Evolutionary conservation across 1,139 yeast species (phyloP), one percentile per base, ranked within the genome.

Genomic region (Scheffersomyces quercinus): DNA sequence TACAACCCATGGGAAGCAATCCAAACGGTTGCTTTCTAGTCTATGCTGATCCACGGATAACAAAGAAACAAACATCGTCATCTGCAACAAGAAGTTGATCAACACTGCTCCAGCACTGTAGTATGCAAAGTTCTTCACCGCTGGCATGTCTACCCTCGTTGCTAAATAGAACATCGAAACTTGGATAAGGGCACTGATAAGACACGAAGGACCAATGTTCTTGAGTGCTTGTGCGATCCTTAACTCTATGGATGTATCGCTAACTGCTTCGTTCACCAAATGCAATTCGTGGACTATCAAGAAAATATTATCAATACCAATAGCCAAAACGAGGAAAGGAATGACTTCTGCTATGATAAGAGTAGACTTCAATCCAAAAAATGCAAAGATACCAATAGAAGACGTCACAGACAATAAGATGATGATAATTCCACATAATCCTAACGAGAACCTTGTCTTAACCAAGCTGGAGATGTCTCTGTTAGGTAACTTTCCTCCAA

Each of bases 281-380:
- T 82, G 81, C 39, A 88, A 70, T 57, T 89, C 96, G 61, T 89
- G 93, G 1, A 89, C 85, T 20, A 93, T 79, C 51, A 93, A 69
- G 59, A 91, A 93, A 29, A 93, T 87, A 59, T 93, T 93, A 64
- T 93, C 99, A 26, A 93, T 93, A 12, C 99, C 99, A 44, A 93
- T 84, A 0, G 99, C 99, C 48, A 93, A 72, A 5, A 93, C 86
- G 56, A 93, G 68, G 57, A 93, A 93, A n/a, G 98, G 98, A 36
- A 93, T 93, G 3, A 93, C 98, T 60, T 93, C 98, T 1, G 98
- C 97, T 50, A 93, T 89, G 50, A 93, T 91, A 34, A 93, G 70
- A 0, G 98, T 93, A 0, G 96, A 88, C 56, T 87, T 88, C 40
- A 91, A 66, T 0, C 95, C 95, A 14, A 86, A 51, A 9, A 80